Base-by-base conservation (phyloP, 805 yeast species). In the Yarrowia phangngaensis region DNA sequence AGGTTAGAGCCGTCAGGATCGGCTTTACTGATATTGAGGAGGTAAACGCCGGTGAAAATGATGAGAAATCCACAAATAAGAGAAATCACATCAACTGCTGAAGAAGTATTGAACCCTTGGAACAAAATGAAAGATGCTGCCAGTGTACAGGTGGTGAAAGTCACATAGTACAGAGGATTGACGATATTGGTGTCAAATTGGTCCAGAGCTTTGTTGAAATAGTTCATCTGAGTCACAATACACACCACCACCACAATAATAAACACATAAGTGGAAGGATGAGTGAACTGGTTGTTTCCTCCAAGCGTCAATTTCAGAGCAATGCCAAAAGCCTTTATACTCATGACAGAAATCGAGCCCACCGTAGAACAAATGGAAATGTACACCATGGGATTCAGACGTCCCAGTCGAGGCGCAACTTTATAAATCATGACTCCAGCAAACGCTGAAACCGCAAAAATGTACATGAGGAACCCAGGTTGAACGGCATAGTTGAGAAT, bases 141-240 rank as follows among this genome's bases (percentile, higher is more conserved):
- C 58, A 87, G 72, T 0, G 95, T 88, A 43, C 84, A 85, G 0
- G 95, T 86, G 28, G 96, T 87, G 69, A 87, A 88, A 1, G 95
- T 80, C 49, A 87, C 96, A 61, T 88, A 87, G 68, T 87, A 87
- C 53, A 87, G 70, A 23, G 95, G 95, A 64, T 87, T 87, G 50
- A 87, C 95, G 57, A 87, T 84, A 0, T 94, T 84, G 5, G 95
- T 87, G 63, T 88, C 95, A 59, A 87, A 87, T 64, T 85, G 95
- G 58, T 89, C 95, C 60, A 87, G 72, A 0, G 95, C 95, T 70
- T 85, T 88, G 73, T 87, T 87, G 72, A 87, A 85, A 64, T 84
- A 87, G 69, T 85, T 87, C 95, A 87, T 87, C 66, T 87, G 96
- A 5, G 95, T 85, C 58, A 84, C 59, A 56, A 87, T 88, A 66